Percentiles rank a stretch among this genome's conserved stretches.
These are phyloP conservation scores for Tetracladium maxilliforme DNA, from an alignment of 2,329 filamentous ascomycete species.

Conservation along the genomic window DNA sequence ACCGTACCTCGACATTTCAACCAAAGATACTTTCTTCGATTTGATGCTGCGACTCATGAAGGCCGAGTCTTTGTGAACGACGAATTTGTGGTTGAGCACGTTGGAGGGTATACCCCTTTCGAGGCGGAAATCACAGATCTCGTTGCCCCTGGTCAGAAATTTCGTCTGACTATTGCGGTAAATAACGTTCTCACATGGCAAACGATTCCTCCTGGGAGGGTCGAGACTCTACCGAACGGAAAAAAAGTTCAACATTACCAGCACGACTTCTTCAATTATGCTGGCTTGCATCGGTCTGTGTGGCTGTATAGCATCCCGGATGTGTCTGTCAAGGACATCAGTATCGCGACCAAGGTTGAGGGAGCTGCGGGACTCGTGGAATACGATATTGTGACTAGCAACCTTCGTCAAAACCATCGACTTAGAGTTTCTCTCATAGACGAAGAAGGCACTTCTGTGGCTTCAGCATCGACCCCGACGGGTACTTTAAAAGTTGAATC, in stretches of 20 bases:
- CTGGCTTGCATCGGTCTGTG: slow-evolving; percentile 13
- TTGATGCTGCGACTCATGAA: slow-evolving; percentile 13
- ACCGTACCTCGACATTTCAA: slow-evolving; percentile 10
- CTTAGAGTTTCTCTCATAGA: slow-evolving; percentile 3
- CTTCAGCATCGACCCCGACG: slow-evolving; percentile 1
- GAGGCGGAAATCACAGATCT: slow-evolving; percentile 10
- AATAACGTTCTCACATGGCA: slow-evolving; percentile 14
- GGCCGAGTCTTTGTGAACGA: slow-evolving; percentile 14
- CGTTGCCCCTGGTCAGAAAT: slow-evolving; percentile 8
- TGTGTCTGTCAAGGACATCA: slow-evolving; percentile 10
- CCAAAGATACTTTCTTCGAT: slow-evolving; percentile 9
- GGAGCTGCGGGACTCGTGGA: slow-evolving; percentile 3
- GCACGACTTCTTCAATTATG: slow-evolving; percentile 17
- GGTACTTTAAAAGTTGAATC: slow-evolving; percentile 7
- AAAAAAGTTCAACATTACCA: slow-evolving; percentile 11
- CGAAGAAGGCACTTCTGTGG: slow-evolving; percentile 4
- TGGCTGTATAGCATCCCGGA: slow-evolving; percentile 12
- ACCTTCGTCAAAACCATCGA: background rate
- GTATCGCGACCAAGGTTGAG: slow-evolving; percentile 8
- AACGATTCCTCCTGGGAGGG: slow-evolving; percentile 16
- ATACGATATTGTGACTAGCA: slow-evolving; percentile 4
- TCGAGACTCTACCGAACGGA: slow-evolving; percentile 6
- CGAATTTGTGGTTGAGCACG: slow-evolving; percentile 10
- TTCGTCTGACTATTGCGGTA: slow-evolving; percentile 15
- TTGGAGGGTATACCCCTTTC: slow-evolving; percentile 14